Evolutionary conservation across 2,329 filamentous ascomycete species (phyloP).

Genomic region (Trichoderma sp.): DNA sequence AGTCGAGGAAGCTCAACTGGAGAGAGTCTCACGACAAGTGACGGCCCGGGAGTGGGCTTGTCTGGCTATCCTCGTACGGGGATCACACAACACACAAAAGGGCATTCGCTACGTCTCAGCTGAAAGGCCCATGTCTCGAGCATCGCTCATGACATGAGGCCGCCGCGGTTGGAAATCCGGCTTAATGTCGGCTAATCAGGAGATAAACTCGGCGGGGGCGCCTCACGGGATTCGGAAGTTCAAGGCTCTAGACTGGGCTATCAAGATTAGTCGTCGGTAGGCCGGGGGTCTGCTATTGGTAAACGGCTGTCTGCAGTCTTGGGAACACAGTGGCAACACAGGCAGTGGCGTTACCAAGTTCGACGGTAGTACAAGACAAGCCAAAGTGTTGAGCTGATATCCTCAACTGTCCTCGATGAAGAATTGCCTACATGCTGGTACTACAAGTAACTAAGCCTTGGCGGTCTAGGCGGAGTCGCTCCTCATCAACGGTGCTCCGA

Average conservation of each 20-base stretch:
- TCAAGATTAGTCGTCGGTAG: neutral
- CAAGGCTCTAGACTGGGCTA: neutral
- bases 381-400: neutral
- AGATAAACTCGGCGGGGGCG: neutral
- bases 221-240: neutral
- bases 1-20: neutral
- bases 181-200: conserved; percentile 15
- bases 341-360: neutral
- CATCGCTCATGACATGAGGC: neutral
- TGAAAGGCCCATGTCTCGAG: neutral
- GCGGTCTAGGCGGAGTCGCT: neutral
- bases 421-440: neutral
- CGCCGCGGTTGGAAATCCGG: conserved; percentile 16
- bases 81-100: neutral
- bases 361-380: neutral
- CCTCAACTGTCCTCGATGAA: neutral
- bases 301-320: no score
- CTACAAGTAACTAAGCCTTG: neutral
- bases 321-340: no score
- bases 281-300: no score
- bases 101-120: neutral
- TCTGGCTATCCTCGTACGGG: neutral
- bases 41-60: neutral
- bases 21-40: neutral
- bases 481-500: neutral